Evolutionary conservation across 345 rosid genomes (phyloP).

Genomic region (Firmiana major): DNA sequence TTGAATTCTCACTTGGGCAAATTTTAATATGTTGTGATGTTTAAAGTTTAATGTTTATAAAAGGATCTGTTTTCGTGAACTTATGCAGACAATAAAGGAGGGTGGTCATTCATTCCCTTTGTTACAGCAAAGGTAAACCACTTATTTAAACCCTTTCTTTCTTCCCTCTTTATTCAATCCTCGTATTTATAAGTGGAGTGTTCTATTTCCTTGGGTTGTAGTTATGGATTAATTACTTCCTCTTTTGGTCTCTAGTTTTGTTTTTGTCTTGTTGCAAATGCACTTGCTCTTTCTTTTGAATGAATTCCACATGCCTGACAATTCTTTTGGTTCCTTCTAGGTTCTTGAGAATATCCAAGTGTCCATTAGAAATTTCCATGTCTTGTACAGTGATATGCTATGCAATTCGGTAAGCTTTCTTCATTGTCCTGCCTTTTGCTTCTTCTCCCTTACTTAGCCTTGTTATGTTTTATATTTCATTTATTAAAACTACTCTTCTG

Average conservation of each 20-base stretch:
- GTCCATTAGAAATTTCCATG: slow-evolving; percentile 73
- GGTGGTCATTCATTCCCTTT: slow-evolving; percentile 64
- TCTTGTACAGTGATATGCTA: slow-evolving; percentile 51
- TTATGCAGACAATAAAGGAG: slow-evolving; percentile 66
- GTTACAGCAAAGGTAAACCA: slow-evolving; percentile 74
- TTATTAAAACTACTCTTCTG: background rate
- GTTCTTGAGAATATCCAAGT: slow-evolving; percentile 84
- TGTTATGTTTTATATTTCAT: background rate
- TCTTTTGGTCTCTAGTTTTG: background rate
- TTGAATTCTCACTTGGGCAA: background rate
- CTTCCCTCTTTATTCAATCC: background rate
- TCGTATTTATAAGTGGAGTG: background rate
- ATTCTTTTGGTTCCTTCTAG: slow-evolving; percentile 32
- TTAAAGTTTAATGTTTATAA: background rate
- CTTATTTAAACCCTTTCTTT: background rate
- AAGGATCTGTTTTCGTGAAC: background rate
- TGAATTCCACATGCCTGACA: background rate
- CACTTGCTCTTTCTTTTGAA: background rate
- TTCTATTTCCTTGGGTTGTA: background rate
- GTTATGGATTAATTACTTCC: slow-evolving; percentile 6
- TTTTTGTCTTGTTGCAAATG: background rate
- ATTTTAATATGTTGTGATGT: background rate
- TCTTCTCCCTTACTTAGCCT: background rate
- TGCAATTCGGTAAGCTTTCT: slow-evolving; percentile 50
- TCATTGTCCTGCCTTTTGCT: background rate